These are phyloP conservation scores for Epichloe gansuensis DNA, from an alignment of 2,329 filamentous ascomycete species.

Conservation along the genomic window DNA sequence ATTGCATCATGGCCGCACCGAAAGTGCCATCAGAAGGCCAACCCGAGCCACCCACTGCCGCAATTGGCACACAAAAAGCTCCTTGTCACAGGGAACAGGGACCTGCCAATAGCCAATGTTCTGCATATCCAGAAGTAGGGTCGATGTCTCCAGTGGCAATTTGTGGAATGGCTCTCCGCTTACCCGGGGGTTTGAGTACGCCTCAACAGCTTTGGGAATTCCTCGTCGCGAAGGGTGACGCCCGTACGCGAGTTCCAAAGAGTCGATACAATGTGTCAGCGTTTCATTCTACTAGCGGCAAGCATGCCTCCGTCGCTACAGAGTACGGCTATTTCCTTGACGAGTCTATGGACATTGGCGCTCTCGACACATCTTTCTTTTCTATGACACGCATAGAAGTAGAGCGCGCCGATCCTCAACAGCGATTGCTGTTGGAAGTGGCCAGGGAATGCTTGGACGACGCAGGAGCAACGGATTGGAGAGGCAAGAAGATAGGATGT, in stretches of 20 bases:
- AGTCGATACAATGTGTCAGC: not conserved
- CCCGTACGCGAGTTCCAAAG: not conserved
- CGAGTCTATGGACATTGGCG: slow-evolving; percentile 9
- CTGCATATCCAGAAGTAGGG: no score
- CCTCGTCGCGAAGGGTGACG: slow-evolving; percentile 6
- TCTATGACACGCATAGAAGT: slow-evolving; percentile 16
- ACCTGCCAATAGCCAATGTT: no score
- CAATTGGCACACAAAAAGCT: no score
- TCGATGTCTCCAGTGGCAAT: slow-evolving; percentile 1
- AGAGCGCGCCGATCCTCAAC: slow-evolving; percentile 18
- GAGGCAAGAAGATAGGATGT: slow-evolving; percentile 15
- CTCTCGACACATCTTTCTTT: slow-evolving; percentile 21
- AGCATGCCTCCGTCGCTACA: slow-evolving; percentile 3
- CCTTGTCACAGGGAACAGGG: no score
- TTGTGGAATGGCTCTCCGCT: slow-evolving; percentile 8
- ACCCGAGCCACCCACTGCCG: no score
- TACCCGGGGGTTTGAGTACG: slow-evolving; percentile 6
- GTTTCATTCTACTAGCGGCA: not conserved
- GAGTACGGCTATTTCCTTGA: slow-evolving; percentile 17
- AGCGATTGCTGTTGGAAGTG: slow-evolving; percentile 16
- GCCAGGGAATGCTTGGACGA: slow-evolving; percentile 15
- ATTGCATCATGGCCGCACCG: no score
- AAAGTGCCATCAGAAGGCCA: no score
- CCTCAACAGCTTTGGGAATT: slow-evolving; percentile 7
- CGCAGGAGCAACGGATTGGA: slow-evolving; percentile 14